Conservation (phyloP, 2,329 filamentous ascomycete genomes). For the Cercospora nicotianae region DNA sequence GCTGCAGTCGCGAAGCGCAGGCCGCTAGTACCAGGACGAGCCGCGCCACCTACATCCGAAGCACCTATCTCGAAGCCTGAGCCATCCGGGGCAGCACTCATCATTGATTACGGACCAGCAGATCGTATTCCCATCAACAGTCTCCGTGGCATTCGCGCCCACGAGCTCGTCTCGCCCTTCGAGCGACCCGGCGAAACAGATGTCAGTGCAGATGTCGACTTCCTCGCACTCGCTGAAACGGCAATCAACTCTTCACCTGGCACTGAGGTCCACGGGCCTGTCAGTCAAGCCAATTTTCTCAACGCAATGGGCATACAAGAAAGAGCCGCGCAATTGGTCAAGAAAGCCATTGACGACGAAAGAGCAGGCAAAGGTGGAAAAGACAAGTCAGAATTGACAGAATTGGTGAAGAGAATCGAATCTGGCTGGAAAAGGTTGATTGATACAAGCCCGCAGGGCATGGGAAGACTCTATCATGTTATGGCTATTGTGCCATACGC, state of each 20-base stretch:
- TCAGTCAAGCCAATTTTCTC: constrained; percentile 80
- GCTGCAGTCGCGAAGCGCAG: constrained; percentile 23
- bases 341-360: constrained; percentile 42
- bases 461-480: constrained; percentile 94
- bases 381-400: constrained; percentile 44
- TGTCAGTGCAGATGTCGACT: constrained; percentile 90
- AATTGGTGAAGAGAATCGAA: constrained; percentile 63
- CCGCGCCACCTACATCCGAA: constrained; percentile 33
- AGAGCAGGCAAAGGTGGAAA: constrained; percentile 38
- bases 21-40: constrained; percentile 25
- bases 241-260: constrained; percentile 72
- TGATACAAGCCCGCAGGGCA: constrained; percentile 77
- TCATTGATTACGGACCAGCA: constrained; percentile 88
- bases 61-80: constrained; percentile 52
- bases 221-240: constrained; percentile 78
- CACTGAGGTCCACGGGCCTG: constrained; percentile 89
- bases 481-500: constrained; percentile 76
- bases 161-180: constrained; percentile 77
- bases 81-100: constrained; percentile 83
- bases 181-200: constrained; percentile 78
- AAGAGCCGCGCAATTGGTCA: constrained; percentile 67
- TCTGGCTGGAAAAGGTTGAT: constrained; percentile 77
- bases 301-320: constrained; percentile 78
- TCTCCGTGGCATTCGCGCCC: constrained; percentile 79
- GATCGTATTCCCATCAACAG: constrained; percentile 82